Evolutionary conservation across 2,329 filamentous ascomycete genomes (phyloP), one percentile per base, ranked within the genome.

Genomic region (Hymenoscyphus fructigenus): DNA sequence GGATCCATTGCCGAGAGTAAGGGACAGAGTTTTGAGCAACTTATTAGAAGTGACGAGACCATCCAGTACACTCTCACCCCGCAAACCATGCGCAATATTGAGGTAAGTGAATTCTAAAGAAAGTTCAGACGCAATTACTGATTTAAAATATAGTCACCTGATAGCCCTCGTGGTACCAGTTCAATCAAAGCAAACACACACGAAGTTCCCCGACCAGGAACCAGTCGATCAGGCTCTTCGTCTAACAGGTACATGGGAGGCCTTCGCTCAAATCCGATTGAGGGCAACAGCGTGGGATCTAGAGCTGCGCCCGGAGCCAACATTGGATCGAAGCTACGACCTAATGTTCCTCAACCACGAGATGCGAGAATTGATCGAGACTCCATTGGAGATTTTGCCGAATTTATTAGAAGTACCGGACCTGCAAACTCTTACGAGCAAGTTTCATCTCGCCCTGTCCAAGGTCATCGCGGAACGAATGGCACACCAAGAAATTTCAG

Each of bases 41-140:
- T 94, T 60, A 93, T 95, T 67, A 87, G 91, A 64, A 93, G 91
- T 75, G 89, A 92, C 71, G 87, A 93, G 74, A 94, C 91, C 1
- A 88, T 94, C 55, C 91, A 91, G 71, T 94, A 90, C 75, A 94
- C 91, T 1, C 81, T 94, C 32, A 95, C 91, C 0, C 91, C 91
- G 0, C 88, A 91, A 73, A 91, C 84, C 70, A 91, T 94, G 85
- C 88, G 90, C 66, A 85, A 91, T 69, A 88, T 91, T 71, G 88
- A 91, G 76, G 89, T 91, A 79, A 79, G 41, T 59, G 63, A 7
- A 14, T 26, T 55, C 15, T 20, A 61, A 23, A 56, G 9, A 32
- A 28, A 20, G n/a, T 60, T 32, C 34, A 36, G n/a, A 55, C n/a
- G 38, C 28, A 58, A 3, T 34, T 62, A n/a, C 64, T 67, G 56